Base-by-base conservation (phyloP, 2,329 filamentous ascomycete species). In the Fusarium piperis region DNA sequence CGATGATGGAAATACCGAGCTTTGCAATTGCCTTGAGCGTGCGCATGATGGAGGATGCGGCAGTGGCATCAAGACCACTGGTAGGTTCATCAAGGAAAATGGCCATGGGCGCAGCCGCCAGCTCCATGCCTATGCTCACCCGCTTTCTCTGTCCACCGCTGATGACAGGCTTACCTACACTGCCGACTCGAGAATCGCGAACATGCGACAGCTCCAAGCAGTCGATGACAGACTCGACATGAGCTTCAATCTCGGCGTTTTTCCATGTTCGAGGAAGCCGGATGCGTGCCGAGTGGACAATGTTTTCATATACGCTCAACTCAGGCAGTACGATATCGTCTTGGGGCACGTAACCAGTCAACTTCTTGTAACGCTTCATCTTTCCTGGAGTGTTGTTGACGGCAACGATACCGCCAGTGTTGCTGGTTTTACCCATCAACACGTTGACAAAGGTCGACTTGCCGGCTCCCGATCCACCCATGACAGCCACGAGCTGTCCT, bases 341-440 rank as follows among this genome's bases (percentile, higher is more conserved):
- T 72, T 91, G 88, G 1, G 89, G 88, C 4, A 91, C 88, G 65
- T 89, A 90, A 23, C 88, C 88, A 28, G 90, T 89, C 64, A 90
- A 80, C 74, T 89, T 89, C 77, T 87, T 89, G 77, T 88, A 90
- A 44, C 81, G 80, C 73, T 82, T 82, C 78, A 87, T 82, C 67
- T 83, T 83, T 13, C 84, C 82, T 0, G 84, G 80, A 6, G 81
- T 79, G n/a, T 84, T 85, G 67, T 90, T 90, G 69, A 90, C 83
- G 52, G 84, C 85, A 28, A 88, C 85, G 0, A 80, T 71, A 3
- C 88, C 88, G 1, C 82, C 80, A 1, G 86, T 89, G 65, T 86
- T 83, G 35, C 79, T 82, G 0, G 80, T 82, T 77, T 90, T 89
- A 13, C 88, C 88, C 87, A 89, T 89, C n/a, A 90, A 81, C 28